These are phyloP conservation scores for Apiosordaria backusii DNA, from an alignment of 495 filamentous ascomycete species.

Conservation along the genomic window DNA sequence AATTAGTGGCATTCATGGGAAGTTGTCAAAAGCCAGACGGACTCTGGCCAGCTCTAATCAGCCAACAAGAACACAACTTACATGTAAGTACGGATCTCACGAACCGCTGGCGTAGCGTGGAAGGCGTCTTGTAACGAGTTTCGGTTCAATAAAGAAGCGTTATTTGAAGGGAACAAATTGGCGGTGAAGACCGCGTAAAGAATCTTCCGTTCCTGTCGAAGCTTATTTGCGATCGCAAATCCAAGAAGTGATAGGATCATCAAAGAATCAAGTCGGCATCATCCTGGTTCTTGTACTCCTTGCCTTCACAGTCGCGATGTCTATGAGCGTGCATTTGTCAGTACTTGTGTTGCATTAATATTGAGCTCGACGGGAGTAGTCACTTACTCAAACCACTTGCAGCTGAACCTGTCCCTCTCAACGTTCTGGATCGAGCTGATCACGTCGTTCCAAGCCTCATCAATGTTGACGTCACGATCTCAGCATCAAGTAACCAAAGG, in stretches of 20 bases:
- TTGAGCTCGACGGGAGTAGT: no score
- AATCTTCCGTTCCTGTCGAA: no score
- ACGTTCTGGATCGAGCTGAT: constrained; percentile 2
- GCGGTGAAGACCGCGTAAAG: no score
- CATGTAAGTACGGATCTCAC: no score
- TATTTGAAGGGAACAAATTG: no score
- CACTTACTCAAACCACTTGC: background rate
- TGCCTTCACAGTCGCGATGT: background rate
- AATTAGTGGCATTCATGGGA: no score
- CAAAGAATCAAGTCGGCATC: background rate
- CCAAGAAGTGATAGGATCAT: background rate
- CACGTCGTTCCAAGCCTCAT: background rate
- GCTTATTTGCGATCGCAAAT: background rate
- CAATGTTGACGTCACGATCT: background rate
- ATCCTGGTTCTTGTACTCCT: background rate
- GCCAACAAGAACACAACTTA: no score
- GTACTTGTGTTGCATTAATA: background rate
- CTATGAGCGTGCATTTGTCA: background rate
- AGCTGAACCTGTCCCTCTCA: background rate
- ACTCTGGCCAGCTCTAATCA: no score
- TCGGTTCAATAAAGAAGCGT: no score
- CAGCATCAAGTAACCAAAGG: background rate
- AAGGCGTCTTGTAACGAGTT: no score
- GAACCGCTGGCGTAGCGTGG: no score
- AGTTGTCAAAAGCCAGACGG: no score